Evolutionary conservation across 345 rosid species (phyloP), one percentile per base, ranked within the genome.

Genomic region (Clausena lansium): DNA sequence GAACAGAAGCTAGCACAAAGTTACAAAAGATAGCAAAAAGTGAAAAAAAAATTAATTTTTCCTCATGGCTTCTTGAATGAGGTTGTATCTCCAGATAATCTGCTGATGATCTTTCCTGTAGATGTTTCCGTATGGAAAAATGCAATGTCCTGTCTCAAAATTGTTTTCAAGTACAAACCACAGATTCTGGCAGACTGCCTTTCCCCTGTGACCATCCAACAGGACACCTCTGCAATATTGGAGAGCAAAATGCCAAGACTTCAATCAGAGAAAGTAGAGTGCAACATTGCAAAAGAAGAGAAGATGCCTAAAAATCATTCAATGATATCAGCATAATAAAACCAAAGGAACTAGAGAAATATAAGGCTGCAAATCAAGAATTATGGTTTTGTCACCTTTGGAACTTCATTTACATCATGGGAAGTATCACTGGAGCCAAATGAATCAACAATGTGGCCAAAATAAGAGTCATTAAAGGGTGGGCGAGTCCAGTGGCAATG

Each of bases 11-110:
- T 8, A 33, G n/a, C 68, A 70, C 10, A 74, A 79, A 32, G 32
- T 62, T 14, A 45, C 50, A 3, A 45, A 45, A 2, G 15, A 45
- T 45, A 13, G 1, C 50, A 13, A 45, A 45, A 45, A 0, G 15
- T 45, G 50, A 13, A 13, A 35, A 2, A 8, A 45, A 45, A 39
- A 28, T 1, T 24, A 30, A 41, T 4, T 95, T 95, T 73, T 91
- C 98, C 97, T 97, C 91, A 93, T 86, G 36, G 98, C 98, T 0
- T 95, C 97, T 83, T 93, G 97, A 81, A 95, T 88, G 77, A 93
- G 88, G 91, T 85, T 7, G 95, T 93, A 73, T 95, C 98, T 10
- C 98, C 98, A 0, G 98, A 93, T 97, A 93, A 91, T 78, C 98
- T 89, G 62, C 95, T 95, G 45, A 95, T 84, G 69, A 95, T 89